Evolutionary conservation across 257 asterid species (phyloP).

Genomic region (Salvia miltiorrhiza): DNA sequence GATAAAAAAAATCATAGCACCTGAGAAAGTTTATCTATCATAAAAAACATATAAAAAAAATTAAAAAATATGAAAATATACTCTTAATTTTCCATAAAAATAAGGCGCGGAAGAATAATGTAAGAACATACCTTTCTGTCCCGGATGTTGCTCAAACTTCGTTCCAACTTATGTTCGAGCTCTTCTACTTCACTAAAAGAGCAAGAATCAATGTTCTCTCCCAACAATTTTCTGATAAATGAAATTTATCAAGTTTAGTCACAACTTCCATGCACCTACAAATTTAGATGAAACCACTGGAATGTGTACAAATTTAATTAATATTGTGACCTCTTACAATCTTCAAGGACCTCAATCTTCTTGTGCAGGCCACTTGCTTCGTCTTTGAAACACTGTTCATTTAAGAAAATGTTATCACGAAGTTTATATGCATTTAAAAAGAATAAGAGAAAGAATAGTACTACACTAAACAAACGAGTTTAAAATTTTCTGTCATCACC

Average conservation of each 20-base stretch:
- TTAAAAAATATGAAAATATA: no score
- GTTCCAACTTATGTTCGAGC: conserved; percentile 42
- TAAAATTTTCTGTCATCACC: no score
- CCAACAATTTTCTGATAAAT: conserved; percentile 41
- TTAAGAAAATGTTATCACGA: not conserved
- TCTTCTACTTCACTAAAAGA: conserved; percentile 40
- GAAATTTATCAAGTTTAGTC: not conserved
- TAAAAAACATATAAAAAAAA: no score
- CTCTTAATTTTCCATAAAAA: no score
- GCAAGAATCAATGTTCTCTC: conserved; percentile 41
- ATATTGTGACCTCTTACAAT: conserved; percentile 39
- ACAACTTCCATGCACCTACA: not conserved
- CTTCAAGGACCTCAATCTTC: conserved; percentile 40
- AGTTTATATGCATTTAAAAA: no score
- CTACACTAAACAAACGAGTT: no score
- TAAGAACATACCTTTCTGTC: conserved; percentile 56
- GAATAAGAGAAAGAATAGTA: no score
- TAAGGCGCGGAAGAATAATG: no score
- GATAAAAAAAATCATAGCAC: no score
- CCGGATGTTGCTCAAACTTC: conserved; percentile 44
- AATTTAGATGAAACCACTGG: no score
- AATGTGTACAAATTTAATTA: not conserved
- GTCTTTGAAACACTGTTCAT: conserved; percentile 34
- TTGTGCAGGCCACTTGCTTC: conserved; percentile 27
- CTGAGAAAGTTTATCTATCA: no score